Evolutionary conservation across 148 eudicot genomes (phyloP), one percentile per base, ranked within the genome.

Genomic region (Arbutus unedo): DNA sequence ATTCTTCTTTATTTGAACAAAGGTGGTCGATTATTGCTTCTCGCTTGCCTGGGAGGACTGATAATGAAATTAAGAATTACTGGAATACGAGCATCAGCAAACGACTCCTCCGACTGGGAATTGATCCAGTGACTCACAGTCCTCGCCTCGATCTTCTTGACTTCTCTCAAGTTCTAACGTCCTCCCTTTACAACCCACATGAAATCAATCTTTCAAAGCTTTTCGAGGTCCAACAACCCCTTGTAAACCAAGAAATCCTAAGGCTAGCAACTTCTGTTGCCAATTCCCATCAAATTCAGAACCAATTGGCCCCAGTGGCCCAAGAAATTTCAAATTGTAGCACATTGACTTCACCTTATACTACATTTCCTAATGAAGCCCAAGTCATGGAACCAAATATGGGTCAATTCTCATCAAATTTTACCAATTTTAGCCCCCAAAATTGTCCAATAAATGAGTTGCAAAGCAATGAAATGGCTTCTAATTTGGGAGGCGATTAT

Each of bases 21-120:
- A 96, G 99, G 89, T 96, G 99, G 99, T 96, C 99, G 9, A 88
- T 92, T 8, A 96, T 96, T 81, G 99, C 99, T 68, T 91, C 95
- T 77, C 93, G 94, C 4, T 91, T 96, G 79, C 99, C 99, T 0
- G 98, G 99, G 79, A 91, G 98, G 57, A 96, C 99, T 0, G 99
- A 96, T 50, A 96, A 96, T 7, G 99, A 96, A 71, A 94, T 96
- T 81, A 96, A 96, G 85, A 96, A 96, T 82, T 93, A 93, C 49
- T 96, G 99, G 99, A 96, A 96, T 90, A 96, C 98, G 4, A 97
- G 91, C 84, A 94, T 96, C 45, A 59, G 99, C 5, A 96, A 94
- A 71, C 84, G 90, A 75, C 91, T 96, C 67, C 90, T 96, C 4
- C 86, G 94, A 19, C 94, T 96, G 99, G 99, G 99, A 67, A 92